A percentile compares a stretch with the other conserved stretches of the same genome.
Conservation (phyloP, 1,284 basidiomycete genomes). For the Ustanciosporium gigantosporum region DNA sequence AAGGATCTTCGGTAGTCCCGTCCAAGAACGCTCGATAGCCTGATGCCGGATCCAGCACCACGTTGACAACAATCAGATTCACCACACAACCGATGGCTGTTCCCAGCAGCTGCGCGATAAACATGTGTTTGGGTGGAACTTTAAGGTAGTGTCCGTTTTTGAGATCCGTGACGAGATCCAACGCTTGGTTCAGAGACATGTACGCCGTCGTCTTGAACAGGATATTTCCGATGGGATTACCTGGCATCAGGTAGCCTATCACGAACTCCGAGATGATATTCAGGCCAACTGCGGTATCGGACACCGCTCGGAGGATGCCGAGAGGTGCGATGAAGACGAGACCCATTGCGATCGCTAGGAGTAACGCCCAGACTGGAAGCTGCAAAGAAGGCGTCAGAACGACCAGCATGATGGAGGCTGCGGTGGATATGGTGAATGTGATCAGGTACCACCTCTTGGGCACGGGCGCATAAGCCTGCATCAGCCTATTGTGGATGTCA, state of each 20-base stretch:
- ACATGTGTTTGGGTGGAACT: conserved; percentile 64
- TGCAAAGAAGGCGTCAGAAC: conserved; percentile 63
- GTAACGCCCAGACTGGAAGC: conserved; percentile 64
- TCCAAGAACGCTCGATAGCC: conserved; percentile 61
- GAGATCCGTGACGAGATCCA: conserved; percentile 63
- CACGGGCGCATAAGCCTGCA: conserved; percentile 55
- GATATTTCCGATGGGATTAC: conserved; percentile 64
- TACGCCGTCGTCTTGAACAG: conserved; percentile 63
- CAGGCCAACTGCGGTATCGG: conserved; percentile 63
- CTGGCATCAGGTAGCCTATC: conserved; percentile 64
- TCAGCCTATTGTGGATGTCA: conserved; percentile 60
- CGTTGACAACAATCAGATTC: conserved; percentile 62
- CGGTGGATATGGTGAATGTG: conserved; percentile 51
- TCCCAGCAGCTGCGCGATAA: conserved; percentile 64
- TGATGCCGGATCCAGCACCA: conserved; percentile 58
- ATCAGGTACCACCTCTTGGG: conserved; percentile 57
- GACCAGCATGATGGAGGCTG: conserved; percentile 62
- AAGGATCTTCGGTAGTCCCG: conserved; percentile 63
- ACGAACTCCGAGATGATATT: conserved; percentile 65
- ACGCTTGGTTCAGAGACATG: conserved; percentile 62
- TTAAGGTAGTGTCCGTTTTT: conserved; percentile 62
- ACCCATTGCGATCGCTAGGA: conserved; percentile 64
- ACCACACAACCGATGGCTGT: conserved; percentile 64
- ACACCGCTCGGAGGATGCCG: conserved; percentile 65
- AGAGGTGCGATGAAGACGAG: conserved; percentile 61